Base-by-base conservation (phyloP, 306 rosid species). In the Inga leiocalycina region DNA sequence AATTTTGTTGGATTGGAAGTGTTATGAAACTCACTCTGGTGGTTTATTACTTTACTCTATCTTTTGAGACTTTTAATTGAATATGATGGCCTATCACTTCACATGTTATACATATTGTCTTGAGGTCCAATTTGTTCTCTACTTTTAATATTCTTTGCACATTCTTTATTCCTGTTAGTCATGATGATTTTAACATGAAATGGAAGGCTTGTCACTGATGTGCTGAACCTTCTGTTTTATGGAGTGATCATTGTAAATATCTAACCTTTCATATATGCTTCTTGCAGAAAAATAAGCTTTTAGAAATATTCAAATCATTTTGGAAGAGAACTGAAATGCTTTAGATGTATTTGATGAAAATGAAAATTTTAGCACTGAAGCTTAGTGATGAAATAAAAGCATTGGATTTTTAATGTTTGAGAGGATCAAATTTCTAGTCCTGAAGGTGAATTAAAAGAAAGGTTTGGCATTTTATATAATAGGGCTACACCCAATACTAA, bases 11-110 rank as follows among this genome's bases (percentile, higher is more conserved):
- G 66, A 75, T 54, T 71, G 35, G 37, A 69, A 78, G 76, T 32
- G 35, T 57, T 37, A 45, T 52, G 57, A 77, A 79, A 61, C 61
- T 81, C 34, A 43, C 37, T 65, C 52, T 49, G 52, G 34, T 80
- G 61, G 41, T 76, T 32, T 61, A 78, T 75, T 75, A 79, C 62
- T 81, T 49, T 75, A 66, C 34, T 39, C 46, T 76, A 41, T 74
- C 64, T 20, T 46, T 71, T 84, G 24, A 67, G 64, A 70, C 86
- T 46, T 16, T 67, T 57, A 37, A n/a, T 19, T 20, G n/a, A 71
- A 75, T 77, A 59, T 62, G 67, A 52, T 35, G 64, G 6, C n/a
- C 76, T 39, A 43, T 76, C 56, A 13, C 27, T 71, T 5, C 39
- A 52, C 70, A 74, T 68, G 75, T 32, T 77, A 77, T 73, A 45